phyloP scores from a whole-genome alignment of 2,329 filamentous ascomycete species.

The Beauveria bassiana region DNA sequence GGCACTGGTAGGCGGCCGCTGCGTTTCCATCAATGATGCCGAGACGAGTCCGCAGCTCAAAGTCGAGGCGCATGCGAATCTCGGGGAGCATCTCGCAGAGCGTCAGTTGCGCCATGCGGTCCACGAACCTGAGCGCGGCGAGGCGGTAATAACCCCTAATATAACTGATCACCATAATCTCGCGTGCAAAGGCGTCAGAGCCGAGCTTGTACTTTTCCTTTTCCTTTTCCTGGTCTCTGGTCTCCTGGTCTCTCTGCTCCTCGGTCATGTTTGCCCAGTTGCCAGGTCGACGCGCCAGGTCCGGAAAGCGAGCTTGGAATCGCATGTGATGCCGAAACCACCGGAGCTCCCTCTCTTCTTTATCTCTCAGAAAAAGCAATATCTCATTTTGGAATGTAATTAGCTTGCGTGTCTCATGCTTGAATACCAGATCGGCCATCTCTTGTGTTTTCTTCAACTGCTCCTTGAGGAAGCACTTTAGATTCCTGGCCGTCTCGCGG shows the following conservation, averaged over 20 bases:
- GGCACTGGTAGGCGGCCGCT: constrained; percentile 26
- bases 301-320: constrained; percentile 32
- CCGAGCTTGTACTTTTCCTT: constrained; percentile 41
- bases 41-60: constrained; percentile 36
- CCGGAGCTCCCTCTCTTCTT: constrained; percentile 37
- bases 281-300: constrained; percentile 20
- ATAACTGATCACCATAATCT: constrained; percentile 55
- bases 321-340: constrained; percentile 43
- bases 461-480: constrained; percentile 36
- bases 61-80: constrained; percentile 32
- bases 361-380: constrained; percentile 35
- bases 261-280: constrained; percentile 39
- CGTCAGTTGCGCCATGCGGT: constrained; percentile 41
- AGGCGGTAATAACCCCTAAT: constrained; percentile 63
- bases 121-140: constrained; percentile 56
- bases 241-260: constrained; percentile 39
- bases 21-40: constrained; percentile 28
- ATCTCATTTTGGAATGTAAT: constrained; percentile 50
- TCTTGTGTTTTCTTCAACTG: constrained; percentile 28
- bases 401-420: constrained; percentile 45
- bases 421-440: constrained; percentile 37
- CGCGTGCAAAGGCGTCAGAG: constrained; percentile 48
- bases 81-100: constrained; percentile 41
- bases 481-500: constrained; percentile 34
- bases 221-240: constrained; percentile 33